These are phyloP conservation scores for Trypanosomatidae sp. DNA, from an alignment of 208 protist genomes.

Conservation along the genomic window DNA sequence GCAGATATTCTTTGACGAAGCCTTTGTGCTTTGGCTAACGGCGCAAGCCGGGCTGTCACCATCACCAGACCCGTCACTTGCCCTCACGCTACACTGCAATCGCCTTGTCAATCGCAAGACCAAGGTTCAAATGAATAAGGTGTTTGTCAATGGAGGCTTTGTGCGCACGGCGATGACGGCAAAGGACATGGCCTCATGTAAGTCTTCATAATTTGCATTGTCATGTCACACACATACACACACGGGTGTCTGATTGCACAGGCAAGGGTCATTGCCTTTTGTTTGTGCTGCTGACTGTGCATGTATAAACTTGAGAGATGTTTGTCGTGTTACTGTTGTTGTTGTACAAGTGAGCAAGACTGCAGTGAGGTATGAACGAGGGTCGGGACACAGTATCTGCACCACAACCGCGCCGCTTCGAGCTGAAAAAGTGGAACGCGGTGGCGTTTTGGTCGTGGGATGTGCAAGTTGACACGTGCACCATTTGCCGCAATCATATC, in stretches of 20 bases:
- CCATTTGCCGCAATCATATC: constrained; percentile 98
- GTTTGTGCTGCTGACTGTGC: no score
- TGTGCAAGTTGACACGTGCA: constrained; percentile 97
- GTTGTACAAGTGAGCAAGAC: no score
- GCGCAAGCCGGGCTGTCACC: background rate
- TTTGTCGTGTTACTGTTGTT: no score
- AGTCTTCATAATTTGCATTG: no score
- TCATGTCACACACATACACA: no score
- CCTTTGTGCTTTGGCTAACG: constrained; percentile 10
- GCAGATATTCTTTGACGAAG: constrained; percentile 59
- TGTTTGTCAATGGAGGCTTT: constrained; percentile 79
- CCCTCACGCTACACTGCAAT: constrained; percentile 61
- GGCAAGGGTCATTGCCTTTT: no score
- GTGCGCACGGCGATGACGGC: background rate
- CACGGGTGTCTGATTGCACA: no score
- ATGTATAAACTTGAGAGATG: no score
- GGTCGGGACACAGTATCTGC: no score
- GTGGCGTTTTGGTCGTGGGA: constrained; percentile 98
- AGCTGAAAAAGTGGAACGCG: constrained; percentile 97
- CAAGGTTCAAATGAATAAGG: constrained; percentile 69
- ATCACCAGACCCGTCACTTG: background rate
- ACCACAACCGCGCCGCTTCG: no score
- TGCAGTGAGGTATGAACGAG: no score
- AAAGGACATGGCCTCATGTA: no score
- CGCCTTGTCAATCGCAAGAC: constrained; percentile 75